phyloP scores from a whole-genome alignment of 1,284 basidiomycete species.

The Gomphus bonarii region DNA sequence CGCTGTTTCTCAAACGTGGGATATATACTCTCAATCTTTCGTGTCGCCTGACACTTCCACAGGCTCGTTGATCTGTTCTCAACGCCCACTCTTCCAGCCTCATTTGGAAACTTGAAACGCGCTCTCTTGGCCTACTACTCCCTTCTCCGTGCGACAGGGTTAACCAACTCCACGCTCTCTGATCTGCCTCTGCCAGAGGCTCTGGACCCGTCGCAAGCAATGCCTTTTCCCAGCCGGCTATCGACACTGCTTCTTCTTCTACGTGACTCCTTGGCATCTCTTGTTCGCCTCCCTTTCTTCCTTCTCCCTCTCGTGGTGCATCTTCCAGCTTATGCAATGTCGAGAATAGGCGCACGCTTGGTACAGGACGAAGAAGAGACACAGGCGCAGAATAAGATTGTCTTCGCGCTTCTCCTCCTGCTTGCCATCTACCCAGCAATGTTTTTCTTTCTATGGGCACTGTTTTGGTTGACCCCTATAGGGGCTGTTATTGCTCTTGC shows the following conservation, averaged over 20 bases:
- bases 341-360: conserved; percentile 59
- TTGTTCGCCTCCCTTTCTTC: conserved; percentile 80
- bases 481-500: conserved; percentile 38
- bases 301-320: conserved; percentile 75
- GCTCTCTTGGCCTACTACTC: conserved; percentile 78
- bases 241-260: conserved; percentile 70
- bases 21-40: conserved; percentile 15
- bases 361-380: conserved; percentile 85
- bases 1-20: conserved; percentile 80
- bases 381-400: conserved; percentile 87
- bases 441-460: conserved; percentile 76
- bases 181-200: conserved; percentile 68
- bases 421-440: conserved; percentile 70
- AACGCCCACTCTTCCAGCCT: conserved; percentile 48
- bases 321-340: conserved; percentile 75
- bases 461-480: conserved; percentile 58
- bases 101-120: conserved; percentile 52
- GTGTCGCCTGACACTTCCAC: conserved; percentile 10
- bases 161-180: conserved; percentile 76
- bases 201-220: conserved; percentile 65
- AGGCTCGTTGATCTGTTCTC: conserved; percentile 82
- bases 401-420: conserved; percentile 69
- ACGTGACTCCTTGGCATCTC: conserved; percentile 60
- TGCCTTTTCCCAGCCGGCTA: conserved; percentile 72
- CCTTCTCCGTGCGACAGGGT: conserved; percentile 69